These are phyloP conservation scores for Cladosporium phlei DNA, from an alignment of 2,329 filamentous ascomycete species.

Conservation along the genomic window DNA sequence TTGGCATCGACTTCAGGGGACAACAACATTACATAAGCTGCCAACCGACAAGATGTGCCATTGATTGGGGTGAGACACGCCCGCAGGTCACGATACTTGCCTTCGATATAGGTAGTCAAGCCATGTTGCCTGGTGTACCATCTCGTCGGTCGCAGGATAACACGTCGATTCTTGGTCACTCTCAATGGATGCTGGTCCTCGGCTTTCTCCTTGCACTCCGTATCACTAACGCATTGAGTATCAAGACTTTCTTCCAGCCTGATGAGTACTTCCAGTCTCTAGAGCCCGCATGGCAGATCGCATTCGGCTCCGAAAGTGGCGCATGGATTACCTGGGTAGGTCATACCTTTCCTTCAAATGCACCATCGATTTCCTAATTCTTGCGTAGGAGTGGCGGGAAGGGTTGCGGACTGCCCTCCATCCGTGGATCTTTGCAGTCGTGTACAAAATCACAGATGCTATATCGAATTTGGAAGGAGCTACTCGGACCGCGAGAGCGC, in stretches of 20 bases:
- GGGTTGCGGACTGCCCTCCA: constrained; percentile 86
- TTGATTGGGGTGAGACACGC: too few species aligned
- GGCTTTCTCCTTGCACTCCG: constrained; percentile 60
- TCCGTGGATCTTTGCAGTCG: constrained; percentile 74
- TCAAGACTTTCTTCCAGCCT: constrained; percentile 92
- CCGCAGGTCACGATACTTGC: too few species aligned
- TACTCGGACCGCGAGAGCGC: constrained; percentile 54
- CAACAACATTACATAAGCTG: too few species aligned
- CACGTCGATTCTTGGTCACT: background rate
- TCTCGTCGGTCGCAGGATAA: too few species aligned
- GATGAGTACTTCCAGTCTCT: constrained; percentile 96
- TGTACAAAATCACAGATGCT: constrained; percentile 61
- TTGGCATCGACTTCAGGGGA: too few species aligned
- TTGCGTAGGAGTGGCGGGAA: constrained; percentile 78
- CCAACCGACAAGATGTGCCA: too few species aligned
- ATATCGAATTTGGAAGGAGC: constrained; percentile 53
- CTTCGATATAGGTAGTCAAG: too few species aligned
- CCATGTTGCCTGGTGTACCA: too few species aligned
- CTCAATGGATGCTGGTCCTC: constrained; percentile 13
- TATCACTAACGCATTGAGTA: constrained; percentile 69
- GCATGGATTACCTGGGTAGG: constrained; percentile 94
- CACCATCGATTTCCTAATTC: too few species aligned
- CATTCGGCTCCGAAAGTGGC: constrained; percentile 70
- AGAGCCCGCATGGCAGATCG: constrained; percentile 87
- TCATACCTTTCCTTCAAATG: background rate